These are phyloP conservation scores for Spathaspora sp. DNA, from an alignment of 1,139 yeast genomes.

Conservation along the genomic window DNA sequence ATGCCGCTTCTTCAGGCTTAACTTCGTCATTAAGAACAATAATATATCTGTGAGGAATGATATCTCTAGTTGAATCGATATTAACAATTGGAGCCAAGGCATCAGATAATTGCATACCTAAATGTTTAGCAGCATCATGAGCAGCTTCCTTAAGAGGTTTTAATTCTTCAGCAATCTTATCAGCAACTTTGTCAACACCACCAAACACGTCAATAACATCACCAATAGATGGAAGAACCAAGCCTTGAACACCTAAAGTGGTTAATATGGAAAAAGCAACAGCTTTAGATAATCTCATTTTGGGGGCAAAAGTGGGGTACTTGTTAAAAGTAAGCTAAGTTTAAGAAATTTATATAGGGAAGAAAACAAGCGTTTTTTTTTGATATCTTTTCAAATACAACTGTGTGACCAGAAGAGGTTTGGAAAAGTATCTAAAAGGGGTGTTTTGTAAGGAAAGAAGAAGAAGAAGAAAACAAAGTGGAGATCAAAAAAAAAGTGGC, in stretches of 20 bases:
- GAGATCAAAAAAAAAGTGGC: not conserved
- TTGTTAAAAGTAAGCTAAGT: not conserved
- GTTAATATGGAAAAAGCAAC: constrained; percentile 55
- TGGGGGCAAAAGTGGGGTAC: not conserved
- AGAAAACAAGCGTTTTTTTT: not conserved
- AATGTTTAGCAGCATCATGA: constrained; percentile 15
- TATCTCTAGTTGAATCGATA: constrained; percentile 40
- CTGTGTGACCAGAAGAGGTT: not conserved
- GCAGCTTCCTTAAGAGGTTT: constrained; percentile 14
- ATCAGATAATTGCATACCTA: constrained; percentile 15
- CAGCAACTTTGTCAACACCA: constrained; percentile 10
- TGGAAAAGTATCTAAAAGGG: not conserved
- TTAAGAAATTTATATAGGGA: not conserved
- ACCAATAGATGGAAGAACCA: constrained; percentile 59
- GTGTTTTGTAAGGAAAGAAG: not conserved
- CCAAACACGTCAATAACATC: constrained; percentile 42
- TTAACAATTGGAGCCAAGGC: constrained; percentile 44
- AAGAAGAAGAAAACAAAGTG: not conserved
- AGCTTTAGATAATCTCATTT: constrained; percentile 49
- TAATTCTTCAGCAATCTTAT: constrained; percentile 9
- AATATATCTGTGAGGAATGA: constrained; percentile 76
- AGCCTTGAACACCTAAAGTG: constrained; percentile 60
- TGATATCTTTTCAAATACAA: not conserved
- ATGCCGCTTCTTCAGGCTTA: constrained; percentile 47
- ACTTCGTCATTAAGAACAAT: constrained; percentile 69